Base-by-base conservation (phyloP, 768 basidiomycete species). In the Tricholoma sp. region DNA sequence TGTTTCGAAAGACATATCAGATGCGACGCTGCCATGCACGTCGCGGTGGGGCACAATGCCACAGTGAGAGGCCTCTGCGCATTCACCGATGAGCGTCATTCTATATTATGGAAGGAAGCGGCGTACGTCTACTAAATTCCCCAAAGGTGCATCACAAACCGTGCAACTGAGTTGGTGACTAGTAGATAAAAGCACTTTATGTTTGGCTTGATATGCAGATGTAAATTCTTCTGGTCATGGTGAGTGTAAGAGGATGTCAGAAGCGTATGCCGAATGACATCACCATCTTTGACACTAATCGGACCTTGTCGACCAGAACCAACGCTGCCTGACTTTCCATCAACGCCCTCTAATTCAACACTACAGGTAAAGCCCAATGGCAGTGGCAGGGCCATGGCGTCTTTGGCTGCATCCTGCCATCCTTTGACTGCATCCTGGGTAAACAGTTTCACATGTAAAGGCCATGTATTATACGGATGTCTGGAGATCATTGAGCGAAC, bases 401-500 rank as follows among this genome's bases (percentile, higher is more conserved):
- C 50, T 37, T 57, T 58, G 13, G 61, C 56, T 9, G 76, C 72
- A 12, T 65, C 66, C 12, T 75, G 62, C 86, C 89, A 91, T 4
- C 68, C 66, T 54, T 76, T 76, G 17, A 76, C 74, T 11, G 85
- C 86, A 54, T 85, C 81, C 41, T 77, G 70, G 1, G 85, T 84
- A 69, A 92, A 94, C 6, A 92, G 67, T 61, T 87, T 88, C 61
- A 91, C 80, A 57, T 84, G 85, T 33, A 94, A 72, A 0, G 90
- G 88, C 82, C 87, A 86, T 17, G 78, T 78, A 58, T 75, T 80
- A 68, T 87, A 94, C 0, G 91, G 89, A 60, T 83, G 79, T 4
- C 69, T 74, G 1, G 79, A 73, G 11, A 92, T 69, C 83, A 92
- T 88, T 17, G 74, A 75, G 39, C 79, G 76, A 12, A 83, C 82